Percentiles rank a stretch among this genome's conserved stretches.
phyloP scores from a whole-genome alignment of 1,284 basidiomycete species.

The Meira miltonrushii region DNA sequence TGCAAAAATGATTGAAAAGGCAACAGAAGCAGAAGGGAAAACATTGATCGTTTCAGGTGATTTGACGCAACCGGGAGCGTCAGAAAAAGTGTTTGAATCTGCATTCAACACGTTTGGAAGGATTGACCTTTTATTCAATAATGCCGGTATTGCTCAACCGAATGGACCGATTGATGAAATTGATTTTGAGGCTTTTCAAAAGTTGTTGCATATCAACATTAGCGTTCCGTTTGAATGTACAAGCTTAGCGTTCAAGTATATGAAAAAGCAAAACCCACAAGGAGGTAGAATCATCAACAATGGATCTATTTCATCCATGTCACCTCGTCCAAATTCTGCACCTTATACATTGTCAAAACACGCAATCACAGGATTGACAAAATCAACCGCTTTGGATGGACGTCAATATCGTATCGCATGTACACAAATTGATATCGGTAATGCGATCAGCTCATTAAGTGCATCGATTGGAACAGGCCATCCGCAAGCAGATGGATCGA shows the following conservation, averaged over 20 bases:
- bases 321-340: constrained; percentile 24
- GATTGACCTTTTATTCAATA: constrained; percentile 33
- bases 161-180: neutral
- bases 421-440: constrained; percentile 39
- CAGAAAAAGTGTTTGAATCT: neutral
- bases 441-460: constrained; percentile 30
- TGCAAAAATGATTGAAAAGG: constrained; percentile 18
- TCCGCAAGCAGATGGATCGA: constrained; percentile 13
- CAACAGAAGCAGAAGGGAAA: constrained; percentile 10
- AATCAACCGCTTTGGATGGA: constrained; percentile 35
- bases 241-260: constrained; percentile 36
- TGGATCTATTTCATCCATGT: constrained; percentile 33
- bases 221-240: constrained; percentile 36
- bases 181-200: neutral
- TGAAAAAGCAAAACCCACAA: constrained; percentile 19
- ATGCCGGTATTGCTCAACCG: constrained; percentile 26
- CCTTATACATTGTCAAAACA: constrained; percentile 36
- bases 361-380: constrained; percentile 34
- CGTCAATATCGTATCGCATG: constrained; percentile 25
- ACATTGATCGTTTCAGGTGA: constrained; percentile 22
- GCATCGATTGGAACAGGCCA: constrained; percentile 33
- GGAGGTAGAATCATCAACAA: constrained; percentile 43
- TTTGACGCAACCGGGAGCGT: constrained; percentile 10
- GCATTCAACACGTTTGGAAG: neutral
- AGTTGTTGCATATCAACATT: constrained; percentile 21